Base-by-base conservation (phyloP, 768 basidiomycete genomes). In the Lenzites betulinus region DNA sequence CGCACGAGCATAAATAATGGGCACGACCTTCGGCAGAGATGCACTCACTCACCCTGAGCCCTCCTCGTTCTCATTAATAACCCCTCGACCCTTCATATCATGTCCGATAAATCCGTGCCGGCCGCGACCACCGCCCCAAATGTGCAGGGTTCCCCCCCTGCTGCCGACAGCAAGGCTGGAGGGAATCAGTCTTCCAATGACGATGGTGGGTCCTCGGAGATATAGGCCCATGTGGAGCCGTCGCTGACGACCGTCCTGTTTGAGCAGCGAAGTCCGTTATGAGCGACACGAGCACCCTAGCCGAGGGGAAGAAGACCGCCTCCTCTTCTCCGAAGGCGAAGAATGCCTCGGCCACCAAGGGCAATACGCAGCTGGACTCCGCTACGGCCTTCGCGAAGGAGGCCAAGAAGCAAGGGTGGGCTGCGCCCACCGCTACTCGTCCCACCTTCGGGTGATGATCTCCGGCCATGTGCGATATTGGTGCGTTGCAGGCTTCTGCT, bases 361-460 rank as follows among this genome's bases (percentile, higher is more conserved):
- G 7, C 51, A 22, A 30, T n/a, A 2, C 41, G n/a, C 25, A 54
- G 28, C 52, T 43, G 20, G 42, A 52, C 30, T 53, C 58, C 15
- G 49, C 58, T 16, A 4, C 51, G 9, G 38, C n/a, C 20, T 53
- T 59, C 51, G 51, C 58, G 7, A 46, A 49, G 20, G 25, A 46
- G 41, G n/a, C 58, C 5, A 22, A 9, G 26, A 52, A 59, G 42
- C 15, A 59, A 13, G 58, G 51, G 4, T 59, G 51, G 49, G 28
- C 58, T 13, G 23, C 23, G 7, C 58, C 58, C 23, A 52, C 51
- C 23, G 58, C 58, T 1, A 38, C 58, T 18, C 50, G 51, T 18
- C 58, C 58, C 11, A 25, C 51, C 18, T 52, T 59, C 26, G 58
- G 58, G 12, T 59, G 46, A 52, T 5, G 30, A 11, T 33, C 30